These are phyloP conservation scores for Tricholomella constricta DNA, from an alignment of 768 basidiomycete genomes.

Conservation along the genomic window DNA sequence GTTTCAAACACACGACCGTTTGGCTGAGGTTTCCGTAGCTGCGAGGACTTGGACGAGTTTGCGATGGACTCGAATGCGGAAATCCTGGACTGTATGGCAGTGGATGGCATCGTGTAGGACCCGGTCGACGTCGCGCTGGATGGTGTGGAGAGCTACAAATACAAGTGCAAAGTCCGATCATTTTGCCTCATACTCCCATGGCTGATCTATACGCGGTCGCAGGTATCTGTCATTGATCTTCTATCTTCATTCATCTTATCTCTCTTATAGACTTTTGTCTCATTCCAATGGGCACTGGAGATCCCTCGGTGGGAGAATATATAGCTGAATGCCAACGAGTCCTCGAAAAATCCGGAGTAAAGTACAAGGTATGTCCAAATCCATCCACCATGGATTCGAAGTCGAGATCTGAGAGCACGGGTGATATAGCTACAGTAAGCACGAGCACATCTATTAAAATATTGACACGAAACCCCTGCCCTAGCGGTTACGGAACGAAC, in stretches of 20 bases:
- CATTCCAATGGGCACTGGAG: slow-evolving; percentile 79
- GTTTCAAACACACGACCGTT: slow-evolving; percentile 43
- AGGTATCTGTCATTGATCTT: slow-evolving; percentile 39
- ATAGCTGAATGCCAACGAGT: slow-evolving; percentile 83
- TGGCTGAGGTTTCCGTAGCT: slow-evolving; percentile 20
- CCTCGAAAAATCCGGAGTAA: slow-evolving; percentile 80
- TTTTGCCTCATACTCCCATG: slow-evolving; percentile 11
- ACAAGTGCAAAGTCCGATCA: slow-evolving; percentile 13
- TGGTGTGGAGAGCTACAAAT: not conserved
- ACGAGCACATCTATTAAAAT: slow-evolving; percentile 1
- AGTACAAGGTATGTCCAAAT: slow-evolving; percentile 60
- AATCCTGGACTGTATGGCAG: slow-evolving; percentile 58
- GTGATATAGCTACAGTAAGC: slow-evolving; percentile 68
- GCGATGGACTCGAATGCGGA: slow-evolving; percentile 63
- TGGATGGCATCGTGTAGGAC: slow-evolving; percentile 38
- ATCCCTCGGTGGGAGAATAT: slow-evolving; percentile 77
- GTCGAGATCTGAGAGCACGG: not conserved
- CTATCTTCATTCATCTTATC: not conserved
- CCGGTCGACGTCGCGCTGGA: slow-evolving; percentile 1
- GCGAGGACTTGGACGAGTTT: slow-evolving; percentile 24
- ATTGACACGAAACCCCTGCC: not conserved
- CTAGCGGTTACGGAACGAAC: slow-evolving; percentile 91
- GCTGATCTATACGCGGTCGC: slow-evolving; percentile 77
- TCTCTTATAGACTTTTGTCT: slow-evolving; percentile 75
- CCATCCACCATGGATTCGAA: not conserved